Evolutionary conservation across 352 stramenopile genomes (phyloP).

Genomic region (Phytophthora aleatoria): DNA sequence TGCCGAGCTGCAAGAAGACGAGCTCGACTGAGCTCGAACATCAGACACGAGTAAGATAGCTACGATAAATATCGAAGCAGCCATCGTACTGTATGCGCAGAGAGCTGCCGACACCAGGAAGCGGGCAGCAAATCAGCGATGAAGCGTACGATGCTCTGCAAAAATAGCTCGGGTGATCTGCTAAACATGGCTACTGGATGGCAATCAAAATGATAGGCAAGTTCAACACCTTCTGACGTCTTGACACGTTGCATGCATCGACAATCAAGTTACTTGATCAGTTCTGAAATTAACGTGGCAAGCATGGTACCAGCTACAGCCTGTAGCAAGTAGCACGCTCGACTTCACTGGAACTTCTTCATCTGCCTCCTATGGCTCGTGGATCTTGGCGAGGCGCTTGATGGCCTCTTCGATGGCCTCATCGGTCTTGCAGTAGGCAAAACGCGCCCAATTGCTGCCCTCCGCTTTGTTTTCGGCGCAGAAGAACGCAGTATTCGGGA

Average conservation of each 20-base stretch:
- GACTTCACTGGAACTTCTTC: neutral
- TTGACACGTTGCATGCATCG: neutral
- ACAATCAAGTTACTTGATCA: neutral
- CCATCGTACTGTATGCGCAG: conserved; percentile 11
- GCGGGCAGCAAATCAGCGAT: conserved; percentile 24
- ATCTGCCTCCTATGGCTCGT: conserved; percentile 28
- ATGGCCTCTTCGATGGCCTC: conserved; percentile 91
- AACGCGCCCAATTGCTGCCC: conserved; percentile 84
- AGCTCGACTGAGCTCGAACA: conserved; percentile 19
- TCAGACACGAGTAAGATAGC: conserved; percentile 10
- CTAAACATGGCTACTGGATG: conserved; percentile 14
- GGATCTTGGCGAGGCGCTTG: conserved; percentile 52
- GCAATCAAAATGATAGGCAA: conserved; percentile 4
- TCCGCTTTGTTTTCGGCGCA: conserved; percentile 73
- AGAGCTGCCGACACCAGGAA: conserved; percentile 18
- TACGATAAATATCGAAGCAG: conserved; percentile 16
- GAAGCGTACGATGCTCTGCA: conserved; percentile 10
- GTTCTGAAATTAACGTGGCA: neutral
- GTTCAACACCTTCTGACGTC: neutral
- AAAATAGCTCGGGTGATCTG: conserved; percentile 18
- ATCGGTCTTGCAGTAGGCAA: conserved; percentile 97
- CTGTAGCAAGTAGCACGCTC: conserved; percentile 12
- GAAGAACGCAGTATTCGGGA: conserved; percentile 94
- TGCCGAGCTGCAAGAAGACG: conserved; percentile 14
- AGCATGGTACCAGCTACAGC: conserved; percentile 11